Evolutionary conservation across 2,329 filamentous ascomycete species (phyloP).

Genomic region (Xylariaceae sp.): DNA sequence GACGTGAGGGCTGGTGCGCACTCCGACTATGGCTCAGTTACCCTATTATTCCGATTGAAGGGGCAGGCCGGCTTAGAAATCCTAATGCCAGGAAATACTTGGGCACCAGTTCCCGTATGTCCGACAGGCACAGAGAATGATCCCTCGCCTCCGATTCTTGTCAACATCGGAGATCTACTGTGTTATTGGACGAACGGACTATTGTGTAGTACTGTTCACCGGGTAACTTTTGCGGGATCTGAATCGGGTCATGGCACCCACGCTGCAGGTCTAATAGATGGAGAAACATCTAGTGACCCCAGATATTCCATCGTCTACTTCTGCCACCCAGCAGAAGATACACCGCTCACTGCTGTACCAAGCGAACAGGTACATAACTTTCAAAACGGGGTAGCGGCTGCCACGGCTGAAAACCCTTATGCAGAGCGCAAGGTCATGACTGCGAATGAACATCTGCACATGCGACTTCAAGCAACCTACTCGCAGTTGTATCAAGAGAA

Average conservation of each 20-base stretch:
- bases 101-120: conserved; percentile 65
- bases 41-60: conserved; percentile 77
- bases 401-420: conserved; percentile 41
- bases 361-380: conserved; percentile 51
- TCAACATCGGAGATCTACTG: conserved; percentile 69
- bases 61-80: conserved; percentile 88
- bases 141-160: conserved; percentile 67
- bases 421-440: conserved; percentile 55
- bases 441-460: conserved; percentile 59
- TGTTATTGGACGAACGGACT: conserved; percentile 90
- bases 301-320: conserved; percentile 67
- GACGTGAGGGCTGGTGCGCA: conserved; percentile 89
- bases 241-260: conserved; percentile 10
- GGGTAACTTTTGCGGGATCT: conserved; percentile 68
- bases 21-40: conserved; percentile 75
- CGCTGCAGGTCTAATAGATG: conserved; percentile 34
- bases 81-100: conserved; percentile 50
- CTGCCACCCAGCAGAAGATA: conserved; percentile 57
- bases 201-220: conserved; percentile 81
- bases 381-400: conserved; percentile 21
- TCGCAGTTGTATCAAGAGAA: conserved; percentile 49
- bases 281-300: conserved; percentile 47
- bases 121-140: conserved; percentile 58
- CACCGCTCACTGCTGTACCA: conserved; percentile 54
- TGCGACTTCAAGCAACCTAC: conserved; percentile 58